Evolutionary conservation across 495 filamentous ascomycete genomes (phyloP).

Genomic region (Staphylotrichum tortipilum): DNA sequence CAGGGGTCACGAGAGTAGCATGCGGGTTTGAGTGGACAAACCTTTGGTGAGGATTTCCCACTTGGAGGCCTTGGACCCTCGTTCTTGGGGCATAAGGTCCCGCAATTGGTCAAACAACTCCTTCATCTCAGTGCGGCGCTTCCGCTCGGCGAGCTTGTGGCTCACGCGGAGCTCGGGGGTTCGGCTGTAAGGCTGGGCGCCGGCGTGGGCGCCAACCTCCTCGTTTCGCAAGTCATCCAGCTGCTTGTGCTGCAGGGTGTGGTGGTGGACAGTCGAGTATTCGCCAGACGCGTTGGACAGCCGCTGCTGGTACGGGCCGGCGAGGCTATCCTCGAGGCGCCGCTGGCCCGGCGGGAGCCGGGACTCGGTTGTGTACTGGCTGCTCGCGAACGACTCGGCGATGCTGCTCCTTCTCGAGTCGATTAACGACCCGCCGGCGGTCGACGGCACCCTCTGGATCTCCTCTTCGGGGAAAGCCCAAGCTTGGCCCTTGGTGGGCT

Average conservation of each 20-base stretch:
- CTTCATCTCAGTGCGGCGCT: conserved; percentile 97
- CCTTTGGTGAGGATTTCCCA: conserved; percentile 98
- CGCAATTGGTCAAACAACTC: conserved; percentile 85
- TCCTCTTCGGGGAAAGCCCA: conserved; percentile 79
- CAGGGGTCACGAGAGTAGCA: too few relatives aligned
- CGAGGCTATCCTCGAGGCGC: conserved; percentile 46
- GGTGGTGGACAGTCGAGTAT: conserved; percentile 54
- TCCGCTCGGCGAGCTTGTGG: conserved; percentile 93
- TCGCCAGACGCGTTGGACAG: conserved; percentile 25
- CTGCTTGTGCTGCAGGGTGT: conserved; percentile 67
- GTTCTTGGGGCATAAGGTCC: conserved; percentile 70
- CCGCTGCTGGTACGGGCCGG: conserved; percentile 23
- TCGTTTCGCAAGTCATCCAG: conserved; percentile 58
- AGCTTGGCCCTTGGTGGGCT: conserved; percentile 71
- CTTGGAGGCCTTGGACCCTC: conserved; percentile 92
- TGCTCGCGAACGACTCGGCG: conserved; percentile 64
- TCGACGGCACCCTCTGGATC: conserved; percentile 38
- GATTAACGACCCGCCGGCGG: conserved; percentile 44
- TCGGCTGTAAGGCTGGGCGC: conserved; percentile 75
- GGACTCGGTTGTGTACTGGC: conserved; percentile 62
- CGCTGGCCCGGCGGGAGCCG: conserved; percentile 64
- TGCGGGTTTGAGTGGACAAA: conserved; percentile 37
- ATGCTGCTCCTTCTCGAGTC: conserved; percentile 66
- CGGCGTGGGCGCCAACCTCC: conserved; percentile 41
- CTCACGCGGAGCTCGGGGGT: conserved; percentile 92